Conservation (phyloP, 805 yeast genomes). For the Candida nitratophila region DNA sequence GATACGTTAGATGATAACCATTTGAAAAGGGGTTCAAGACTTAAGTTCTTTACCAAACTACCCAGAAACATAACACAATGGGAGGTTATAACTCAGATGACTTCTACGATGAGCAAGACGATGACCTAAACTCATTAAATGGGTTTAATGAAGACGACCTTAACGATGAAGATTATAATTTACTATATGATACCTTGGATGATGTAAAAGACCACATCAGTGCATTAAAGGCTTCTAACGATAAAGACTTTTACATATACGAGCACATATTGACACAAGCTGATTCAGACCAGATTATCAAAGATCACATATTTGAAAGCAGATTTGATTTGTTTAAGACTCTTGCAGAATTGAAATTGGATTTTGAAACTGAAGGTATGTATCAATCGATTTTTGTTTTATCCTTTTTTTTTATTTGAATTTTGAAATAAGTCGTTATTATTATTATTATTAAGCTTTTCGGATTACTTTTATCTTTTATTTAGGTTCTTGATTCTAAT, state of each 20-base stretch:
- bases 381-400: constrained; percentile 4
- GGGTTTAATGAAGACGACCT: not conserved
- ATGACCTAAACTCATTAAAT: constrained; percentile 9
- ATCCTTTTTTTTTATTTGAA: not conserved
- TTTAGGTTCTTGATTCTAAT: not conserved
- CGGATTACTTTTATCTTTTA: not conserved
- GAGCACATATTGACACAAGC: constrained; percentile 15
- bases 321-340: constrained; percentile 50
- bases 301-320: constrained; percentile 53
- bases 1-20: no score
- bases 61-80: no score
- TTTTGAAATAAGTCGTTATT: not conserved
- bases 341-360: constrained; percentile 36
- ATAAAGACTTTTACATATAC: constrained; percentile 35
- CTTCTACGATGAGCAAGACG: constrained; percentile 10
- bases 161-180: not conserved
- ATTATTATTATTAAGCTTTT: not conserved
- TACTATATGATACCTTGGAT: constrained; percentile 25
- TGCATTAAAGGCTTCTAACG: constrained; percentile 29
- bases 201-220: constrained; percentile 36
- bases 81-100: constrained; percentile 18
- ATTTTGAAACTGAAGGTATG: constrained; percentile 18
- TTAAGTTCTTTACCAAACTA: no score
- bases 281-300: constrained; percentile 20
- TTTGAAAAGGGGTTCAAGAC: no score